Conservation (phyloP, 75 land plant genomes). For the Selaginella tamariscina region DNA sequence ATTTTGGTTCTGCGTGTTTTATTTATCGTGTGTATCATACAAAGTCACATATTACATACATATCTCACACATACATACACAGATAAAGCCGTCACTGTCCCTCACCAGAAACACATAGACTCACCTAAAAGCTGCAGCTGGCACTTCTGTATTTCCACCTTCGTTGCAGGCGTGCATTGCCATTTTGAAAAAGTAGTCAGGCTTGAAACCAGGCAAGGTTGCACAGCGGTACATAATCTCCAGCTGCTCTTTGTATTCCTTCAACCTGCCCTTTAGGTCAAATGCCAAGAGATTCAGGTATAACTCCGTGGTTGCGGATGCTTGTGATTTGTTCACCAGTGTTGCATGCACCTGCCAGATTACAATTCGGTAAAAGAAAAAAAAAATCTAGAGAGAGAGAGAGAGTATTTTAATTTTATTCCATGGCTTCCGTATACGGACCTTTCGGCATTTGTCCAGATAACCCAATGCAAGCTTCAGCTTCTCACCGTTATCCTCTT, state of each 20-base stretch:
- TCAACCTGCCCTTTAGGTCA: slow-evolving; percentile 44
- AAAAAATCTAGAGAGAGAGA: too few species aligned
- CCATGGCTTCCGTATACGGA: too few species aligned
- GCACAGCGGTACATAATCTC: slow-evolving; percentile 43
- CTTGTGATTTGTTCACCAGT: slow-evolving; percentile 14
- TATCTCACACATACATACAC: too few species aligned
- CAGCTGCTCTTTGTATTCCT: slow-evolving; percentile 37
- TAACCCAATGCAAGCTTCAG: slow-evolving; percentile 39
- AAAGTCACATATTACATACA: too few species aligned
- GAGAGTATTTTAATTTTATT: too few species aligned
- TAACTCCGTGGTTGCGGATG: slow-evolving; percentile 15
- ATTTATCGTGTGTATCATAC: too few species aligned
- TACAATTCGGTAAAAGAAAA: too few species aligned
- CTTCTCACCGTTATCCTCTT: too few species aligned
- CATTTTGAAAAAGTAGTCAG: slow-evolving; percentile 51
- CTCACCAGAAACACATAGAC: too few species aligned
- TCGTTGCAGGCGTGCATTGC: slow-evolving; percentile 39
- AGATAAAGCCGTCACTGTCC: too few species aligned
- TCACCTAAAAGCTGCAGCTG: slow-evolving; percentile 43
- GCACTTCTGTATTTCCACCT: slow-evolving; percentile 36
- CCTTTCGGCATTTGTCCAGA: slow-evolving; percentile 61
- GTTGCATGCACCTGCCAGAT: slow-evolving; percentile 34
- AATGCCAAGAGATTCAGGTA: slow-evolving; percentile 27
- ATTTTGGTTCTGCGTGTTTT: too few species aligned
- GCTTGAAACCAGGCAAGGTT: slow-evolving; percentile 37